phyloP scores from a whole-genome alignment of 805 yeast genomes.

The Soucietia sequanensis region DNA sequence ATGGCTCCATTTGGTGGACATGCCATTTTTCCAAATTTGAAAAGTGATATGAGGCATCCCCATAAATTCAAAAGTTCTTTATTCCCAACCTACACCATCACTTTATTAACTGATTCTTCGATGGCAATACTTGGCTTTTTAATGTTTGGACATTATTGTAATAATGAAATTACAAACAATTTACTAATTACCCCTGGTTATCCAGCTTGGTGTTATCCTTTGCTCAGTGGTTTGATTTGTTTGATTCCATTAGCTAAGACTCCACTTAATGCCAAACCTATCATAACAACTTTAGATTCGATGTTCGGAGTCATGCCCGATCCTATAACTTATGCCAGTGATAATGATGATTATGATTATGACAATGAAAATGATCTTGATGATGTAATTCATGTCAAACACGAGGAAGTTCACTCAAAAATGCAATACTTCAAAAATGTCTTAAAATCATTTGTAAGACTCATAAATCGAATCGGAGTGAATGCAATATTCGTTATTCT shows the following conservation, averaged over 20 bases:
- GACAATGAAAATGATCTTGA: neutral
- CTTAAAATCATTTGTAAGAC: slow-evolving; percentile 9
- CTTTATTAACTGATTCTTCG: slow-evolving; percentile 57
- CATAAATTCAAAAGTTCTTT: slow-evolving; percentile 53
- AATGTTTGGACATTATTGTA: slow-evolving; percentile 51
- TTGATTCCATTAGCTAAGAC: slow-evolving; percentile 80
- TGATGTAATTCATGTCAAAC: slow-evolving; percentile 4
- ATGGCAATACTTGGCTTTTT: slow-evolving; percentile 68
- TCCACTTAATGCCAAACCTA: slow-evolving; percentile 81
- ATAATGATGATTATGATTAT: neutral
- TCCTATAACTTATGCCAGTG: slow-evolving; percentile 7
- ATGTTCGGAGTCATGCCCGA: slow-evolving; percentile 38
- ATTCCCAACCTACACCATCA: slow-evolving; percentile 56
- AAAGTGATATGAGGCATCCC: slow-evolving; percentile 75
- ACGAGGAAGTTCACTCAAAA: slow-evolving; percentile 3
- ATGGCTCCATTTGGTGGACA: slow-evolving; percentile 86
- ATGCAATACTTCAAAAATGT: slow-evolving; percentile 8
- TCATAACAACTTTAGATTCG: slow-evolving; percentile 66
- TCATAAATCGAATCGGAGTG: slow-evolving; percentile 38
- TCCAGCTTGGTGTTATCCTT: slow-evolving; percentile 45
- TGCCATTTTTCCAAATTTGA: slow-evolving; percentile 76
- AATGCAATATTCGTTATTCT: slow-evolving; percentile 56
- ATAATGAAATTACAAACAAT: slow-evolving; percentile 53
- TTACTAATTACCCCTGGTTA: slow-evolving; percentile 46
- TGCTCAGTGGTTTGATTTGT: slow-evolving; percentile 71